phyloP scores from a whole-genome alignment of 331 rosid genomes.

The Acacia pycnantha region DNA sequence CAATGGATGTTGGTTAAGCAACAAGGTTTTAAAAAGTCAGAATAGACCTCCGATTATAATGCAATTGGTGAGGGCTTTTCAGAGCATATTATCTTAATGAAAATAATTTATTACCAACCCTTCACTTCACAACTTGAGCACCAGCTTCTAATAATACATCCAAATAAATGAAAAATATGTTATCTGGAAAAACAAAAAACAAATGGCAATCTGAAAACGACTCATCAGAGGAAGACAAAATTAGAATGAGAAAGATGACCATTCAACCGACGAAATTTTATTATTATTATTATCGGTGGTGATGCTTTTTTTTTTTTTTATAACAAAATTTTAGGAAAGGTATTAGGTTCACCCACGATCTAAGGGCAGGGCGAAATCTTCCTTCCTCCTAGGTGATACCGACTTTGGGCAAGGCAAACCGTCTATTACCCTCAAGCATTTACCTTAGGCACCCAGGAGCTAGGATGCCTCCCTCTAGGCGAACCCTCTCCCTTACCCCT shows the following conservation, averaged over 20 bases:
- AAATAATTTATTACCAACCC: background rate
- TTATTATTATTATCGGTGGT: no score
- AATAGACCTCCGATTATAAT: background rate
- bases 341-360: no score
- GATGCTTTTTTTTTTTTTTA: no score
- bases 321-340: no score
- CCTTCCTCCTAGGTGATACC: no score
- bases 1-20: background rate
- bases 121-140: background rate
- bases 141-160: background rate
- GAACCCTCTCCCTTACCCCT: no score
- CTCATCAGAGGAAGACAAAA: background rate
- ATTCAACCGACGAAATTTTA: background rate
- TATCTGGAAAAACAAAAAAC: background rate
- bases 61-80: slow-evolving; percentile 11
- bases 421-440: no score
- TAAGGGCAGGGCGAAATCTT: no score
- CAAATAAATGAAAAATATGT: background rate
- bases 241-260: background rate
- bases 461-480: no score
- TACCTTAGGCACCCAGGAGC: no score
- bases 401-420: no score
- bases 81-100: background rate
- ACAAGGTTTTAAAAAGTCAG: background rate
- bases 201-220: slow-evolving; percentile 3